phyloP scores from a whole-genome alignment of 164 flowering plant genomes.

The Liquidambar formosana region DNA sequence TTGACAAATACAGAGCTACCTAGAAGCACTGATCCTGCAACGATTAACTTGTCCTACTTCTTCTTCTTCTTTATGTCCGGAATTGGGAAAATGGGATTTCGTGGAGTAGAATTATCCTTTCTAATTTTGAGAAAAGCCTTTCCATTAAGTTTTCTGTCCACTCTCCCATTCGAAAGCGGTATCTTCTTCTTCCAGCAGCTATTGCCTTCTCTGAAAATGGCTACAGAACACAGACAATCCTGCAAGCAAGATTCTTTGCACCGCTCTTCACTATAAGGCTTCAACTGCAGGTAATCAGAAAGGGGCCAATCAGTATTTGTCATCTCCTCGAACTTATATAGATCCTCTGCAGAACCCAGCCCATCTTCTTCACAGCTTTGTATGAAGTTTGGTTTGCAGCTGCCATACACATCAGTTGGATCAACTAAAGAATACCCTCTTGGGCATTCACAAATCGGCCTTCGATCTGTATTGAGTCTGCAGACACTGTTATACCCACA shows the following conservation, averaged over 20 bases:
- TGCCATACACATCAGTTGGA: constrained; percentile 25
- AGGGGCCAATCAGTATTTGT: no score
- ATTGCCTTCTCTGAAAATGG: no score
- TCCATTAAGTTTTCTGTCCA: neutral
- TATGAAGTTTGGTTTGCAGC: no score
- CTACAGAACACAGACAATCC: no score
- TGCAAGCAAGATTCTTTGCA: no score
- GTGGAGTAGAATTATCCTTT: constrained; percentile 4
- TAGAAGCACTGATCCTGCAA: constrained; percentile 13
- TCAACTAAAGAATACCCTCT: constrained; percentile 33
- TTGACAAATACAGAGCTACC: constrained; percentile 25
- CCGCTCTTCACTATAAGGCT: no score
- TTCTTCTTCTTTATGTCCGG: neutral
- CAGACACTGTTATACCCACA: no score
- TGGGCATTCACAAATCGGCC: constrained; percentile 40
- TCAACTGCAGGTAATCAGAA: no score
- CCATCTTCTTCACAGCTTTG: neutral
- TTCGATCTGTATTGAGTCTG: no score
- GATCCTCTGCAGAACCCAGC: neutral
- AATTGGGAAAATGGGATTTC: neutral
- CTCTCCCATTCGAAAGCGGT: constrained; percentile 34
- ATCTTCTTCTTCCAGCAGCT: constrained; percentile 37
- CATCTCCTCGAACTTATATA: constrained; percentile 4
- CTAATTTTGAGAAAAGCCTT: constrained; percentile 22
- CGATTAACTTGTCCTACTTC: constrained; percentile 7